A percentile compares a stretch with the other conserved stretches of the same genome.
These are phyloP conservation scores for Dactylellina drechsleri DNA, from an alignment of 2,329 filamentous ascomycete genomes.

Conservation along the genomic window DNA sequence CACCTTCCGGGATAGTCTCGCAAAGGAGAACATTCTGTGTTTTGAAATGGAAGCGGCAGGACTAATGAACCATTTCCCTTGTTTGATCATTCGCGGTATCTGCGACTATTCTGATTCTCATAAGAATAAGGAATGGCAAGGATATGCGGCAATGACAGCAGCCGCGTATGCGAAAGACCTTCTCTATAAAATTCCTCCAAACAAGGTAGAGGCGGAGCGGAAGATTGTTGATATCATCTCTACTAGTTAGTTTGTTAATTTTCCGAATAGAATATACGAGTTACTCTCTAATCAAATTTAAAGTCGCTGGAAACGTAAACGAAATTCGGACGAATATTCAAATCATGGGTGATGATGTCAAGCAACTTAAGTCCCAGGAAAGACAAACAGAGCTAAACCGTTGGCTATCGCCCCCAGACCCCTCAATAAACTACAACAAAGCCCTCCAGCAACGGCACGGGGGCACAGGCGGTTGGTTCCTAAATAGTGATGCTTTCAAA, in stretches of 20 bases:
- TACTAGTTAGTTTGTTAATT: neutral
- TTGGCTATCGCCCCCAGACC: constrained; percentile 17
- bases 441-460: neutral
- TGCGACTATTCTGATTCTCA: constrained; percentile 60
- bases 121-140: constrained; percentile 59
- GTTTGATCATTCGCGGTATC: constrained; percentile 21
- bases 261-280: no score
- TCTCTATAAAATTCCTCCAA: neutral
- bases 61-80: constrained; percentile 59
- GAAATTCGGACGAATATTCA: neutral
- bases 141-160: constrained; percentile 56
- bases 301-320: neutral
- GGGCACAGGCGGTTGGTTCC: constrained; percentile 59
- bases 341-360: neutral
- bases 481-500: constrained; percentile 58
- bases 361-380: neutral
- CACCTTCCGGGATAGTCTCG: neutral
- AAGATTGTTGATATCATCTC: neutral
- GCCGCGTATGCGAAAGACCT: neutral
- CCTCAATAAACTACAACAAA: constrained; percentile 1
- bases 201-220: neutral
- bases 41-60: constrained; percentile 49
- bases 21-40: neutral
- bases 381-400: neutral
- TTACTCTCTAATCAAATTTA: neutral